phyloP scores from a whole-genome alignment of 2,329 filamentous ascomycete genomes.

The Emergomyces pasteurianus region DNA sequence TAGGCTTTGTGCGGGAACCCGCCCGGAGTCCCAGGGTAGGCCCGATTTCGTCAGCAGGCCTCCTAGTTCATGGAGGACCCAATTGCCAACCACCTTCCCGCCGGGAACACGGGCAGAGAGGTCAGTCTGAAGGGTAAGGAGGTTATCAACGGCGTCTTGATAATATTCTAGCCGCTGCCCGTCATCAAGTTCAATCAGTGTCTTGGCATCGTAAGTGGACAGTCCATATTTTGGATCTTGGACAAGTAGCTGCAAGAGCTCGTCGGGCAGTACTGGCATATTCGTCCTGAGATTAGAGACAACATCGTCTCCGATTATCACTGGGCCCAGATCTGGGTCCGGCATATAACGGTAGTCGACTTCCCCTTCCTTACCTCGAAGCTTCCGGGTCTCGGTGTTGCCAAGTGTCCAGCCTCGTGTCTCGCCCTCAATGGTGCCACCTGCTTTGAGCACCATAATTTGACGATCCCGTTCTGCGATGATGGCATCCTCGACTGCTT shows the following conservation, averaged over 20 bases:
- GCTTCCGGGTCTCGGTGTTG: slow-evolving; percentile 62
- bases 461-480: slow-evolving; percentile 83
- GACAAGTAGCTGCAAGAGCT: slow-evolving; percentile 52
- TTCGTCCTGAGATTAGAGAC: slow-evolving; percentile 50
- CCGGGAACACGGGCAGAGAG: slow-evolving; percentile 16
- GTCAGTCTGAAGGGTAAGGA: slow-evolving; percentile 19
- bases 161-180: slow-evolving; percentile 76
- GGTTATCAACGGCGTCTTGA: slow-evolving; percentile 31
- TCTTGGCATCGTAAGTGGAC: slow-evolving; percentile 69
- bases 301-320: slow-evolving; percentile 61
- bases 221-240: slow-evolving; percentile 49
- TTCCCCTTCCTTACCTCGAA: slow-evolving; percentile 90
- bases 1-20: slow-evolving; percentile 31
- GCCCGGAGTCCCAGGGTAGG: slow-evolving; percentile 26
- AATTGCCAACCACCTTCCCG: slow-evolving; percentile 47
- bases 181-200: slow-evolving; percentile 63
- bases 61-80: slow-evolving; percentile 66
- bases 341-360: slow-evolving; percentile 99
- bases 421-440: slow-evolving; percentile 67
- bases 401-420: slow-evolving; percentile 89
- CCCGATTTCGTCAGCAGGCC: slow-evolving; percentile 48
- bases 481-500: slow-evolving; percentile 88
- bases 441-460: slow-evolving; percentile 64
- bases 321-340: slow-evolving; percentile 75
- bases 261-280: slow-evolving; percentile 62